A percentile compares a stretch with the other conserved stretches of the same genome.
phyloP scores from a whole-genome alignment of 2,329 filamentous ascomycete genomes.

The Cytospora mali region DNA sequence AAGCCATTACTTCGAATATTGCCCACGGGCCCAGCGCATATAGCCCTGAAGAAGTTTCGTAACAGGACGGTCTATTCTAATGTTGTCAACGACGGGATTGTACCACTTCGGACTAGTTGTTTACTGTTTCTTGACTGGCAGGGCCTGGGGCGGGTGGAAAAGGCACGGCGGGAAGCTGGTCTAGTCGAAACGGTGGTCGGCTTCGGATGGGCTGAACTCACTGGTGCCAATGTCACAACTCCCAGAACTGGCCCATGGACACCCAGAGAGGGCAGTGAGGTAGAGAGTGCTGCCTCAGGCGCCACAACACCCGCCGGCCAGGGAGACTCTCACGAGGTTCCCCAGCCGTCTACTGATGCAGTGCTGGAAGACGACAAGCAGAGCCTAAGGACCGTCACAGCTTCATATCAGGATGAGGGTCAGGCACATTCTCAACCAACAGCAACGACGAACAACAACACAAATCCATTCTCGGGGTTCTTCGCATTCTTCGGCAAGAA shows the following conservation, averaged over 20 bases:
- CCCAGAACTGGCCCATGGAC: slow-evolving; percentile 50
- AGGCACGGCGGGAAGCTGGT: slow-evolving; percentile 88
- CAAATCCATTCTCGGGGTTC: slow-evolving; percentile 62
- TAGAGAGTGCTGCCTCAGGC: slow-evolving; percentile 30
- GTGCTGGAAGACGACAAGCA: slow-evolving; percentile 67
- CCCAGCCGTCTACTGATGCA: slow-evolving; percentile 68
- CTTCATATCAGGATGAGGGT: slow-evolving; percentile 36
- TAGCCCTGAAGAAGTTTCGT: slow-evolving; percentile 82
- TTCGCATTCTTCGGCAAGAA: slow-evolving; percentile 70
- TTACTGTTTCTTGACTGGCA: slow-evolving; percentile 97
- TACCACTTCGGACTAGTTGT: slow-evolving; percentile 91
- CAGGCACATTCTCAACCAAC: slow-evolving; percentile 33
- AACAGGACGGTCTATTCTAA: slow-evolving; percentile 95
- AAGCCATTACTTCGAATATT: slow-evolving; percentile 89
- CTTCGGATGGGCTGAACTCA: slow-evolving; percentile 94
- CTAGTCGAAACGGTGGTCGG: slow-evolving; percentile 90
- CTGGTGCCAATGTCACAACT: slow-evolving; percentile 62
- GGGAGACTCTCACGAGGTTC: slow-evolving; percentile 59
- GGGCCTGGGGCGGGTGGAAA: slow-evolving; percentile 89
- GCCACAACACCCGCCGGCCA: slow-evolving; percentile 40
- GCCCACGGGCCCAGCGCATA: slow-evolving; percentile 87
- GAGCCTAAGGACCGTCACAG: slow-evolving; percentile 53
- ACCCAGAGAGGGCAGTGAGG: slow-evolving; percentile 37
- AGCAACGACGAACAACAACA: slow-evolving; percentile 42
- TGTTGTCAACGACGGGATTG: slow-evolving; percentile 96